Evolutionary conservation across 371 early-diverging fungal genomes (phyloP).

Genomic region (Smittium mucronatum): DNA sequence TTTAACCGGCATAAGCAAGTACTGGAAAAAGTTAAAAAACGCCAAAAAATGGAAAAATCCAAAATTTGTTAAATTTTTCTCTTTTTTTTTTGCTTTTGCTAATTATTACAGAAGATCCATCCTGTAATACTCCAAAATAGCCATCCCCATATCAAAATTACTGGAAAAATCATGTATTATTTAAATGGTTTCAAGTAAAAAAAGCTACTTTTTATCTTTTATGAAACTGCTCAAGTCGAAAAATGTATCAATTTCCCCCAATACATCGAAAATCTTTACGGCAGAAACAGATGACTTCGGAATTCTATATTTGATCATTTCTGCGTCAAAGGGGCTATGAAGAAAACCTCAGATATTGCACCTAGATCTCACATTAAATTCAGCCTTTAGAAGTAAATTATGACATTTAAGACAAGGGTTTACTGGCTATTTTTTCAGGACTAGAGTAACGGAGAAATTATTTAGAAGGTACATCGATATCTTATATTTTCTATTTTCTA

Average conservation of each 20-base stretch:
- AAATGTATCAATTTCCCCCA: too few relatives aligned
- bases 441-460: conserved; percentile 8
- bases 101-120: conserved; percentile 29
- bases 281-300: conserved; percentile 11
- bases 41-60: conserved; percentile 13
- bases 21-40: not conserved
- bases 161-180: conserved; percentile 12
- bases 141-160: conserved; percentile 18
- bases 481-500: conserved; percentile 1
- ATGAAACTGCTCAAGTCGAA: too few relatives aligned
- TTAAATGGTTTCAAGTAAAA: too few relatives aligned
- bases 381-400: not conserved
- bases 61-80: conserved; percentile 15
- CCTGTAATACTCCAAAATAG: conserved; percentile 15
- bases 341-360: not conserved
- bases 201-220: too few relatives aligned
- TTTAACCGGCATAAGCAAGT: not conserved
- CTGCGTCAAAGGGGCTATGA: not conserved
- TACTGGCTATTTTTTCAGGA: conserved; percentile 3
- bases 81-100: conserved; percentile 26
- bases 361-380: not conserved
- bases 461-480: conserved; percentile 1
- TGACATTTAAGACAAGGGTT: conserved; percentile 7
- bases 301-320: conserved; percentile 1
- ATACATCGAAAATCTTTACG: not conserved